These are phyloP conservation scores for Arthromyces matolae DNA, from an alignment of 768 basidiomycete genomes.

Conservation along the genomic window DNA sequence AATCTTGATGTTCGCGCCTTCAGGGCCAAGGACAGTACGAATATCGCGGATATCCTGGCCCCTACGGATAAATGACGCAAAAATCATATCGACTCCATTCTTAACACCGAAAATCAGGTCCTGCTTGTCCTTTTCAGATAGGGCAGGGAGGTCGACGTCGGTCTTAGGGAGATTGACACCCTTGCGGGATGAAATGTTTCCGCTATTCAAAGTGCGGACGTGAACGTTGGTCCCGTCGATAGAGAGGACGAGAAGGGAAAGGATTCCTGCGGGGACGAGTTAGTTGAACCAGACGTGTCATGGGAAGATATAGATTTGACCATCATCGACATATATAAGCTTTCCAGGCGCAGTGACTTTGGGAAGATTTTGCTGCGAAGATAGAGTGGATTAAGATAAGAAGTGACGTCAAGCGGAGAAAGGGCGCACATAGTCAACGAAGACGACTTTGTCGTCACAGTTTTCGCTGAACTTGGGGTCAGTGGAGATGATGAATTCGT, in stretches of 20 bases:
- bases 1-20: slow-evolving; percentile 95
- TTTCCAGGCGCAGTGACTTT: slow-evolving; percentile 98
- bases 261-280: slow-evolving; percentile 51
- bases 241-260: slow-evolving; percentile 88
- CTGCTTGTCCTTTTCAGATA: slow-evolving; percentile 97
- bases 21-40: slow-evolving; percentile 88
- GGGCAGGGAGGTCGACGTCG: slow-evolving; percentile 92
- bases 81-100: slow-evolving; percentile 99
- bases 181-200: slow-evolving; percentile 91
- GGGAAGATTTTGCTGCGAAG: slow-evolving; percentile 73
- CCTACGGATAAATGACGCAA: slow-evolving; percentile 97
- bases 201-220: slow-evolving; percentile 88
- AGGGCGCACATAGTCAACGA: slow-evolving; percentile 84
- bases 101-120: slow-evolving; percentile 93
- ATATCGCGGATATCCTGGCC: slow-evolving; percentile 94
- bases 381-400: slow-evolving; percentile 4
- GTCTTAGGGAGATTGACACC: slow-evolving; percentile 99
- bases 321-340: slow-evolving; percentile 96
- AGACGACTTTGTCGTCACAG: slow-evolving; percentile 83
- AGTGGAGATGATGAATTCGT: slow-evolving; percentile 89
- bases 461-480: slow-evolving; percentile 75
- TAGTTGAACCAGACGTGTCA: background rate
- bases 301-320: slow-evolving; percentile 32
- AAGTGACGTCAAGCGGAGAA: background rate
- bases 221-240: slow-evolving; percentile 79